These are phyloP conservation scores for Sarocladiaceae sp. DNA, from an alignment of 2,329 filamentous ascomycete species.

Conservation along the genomic window DNA sequence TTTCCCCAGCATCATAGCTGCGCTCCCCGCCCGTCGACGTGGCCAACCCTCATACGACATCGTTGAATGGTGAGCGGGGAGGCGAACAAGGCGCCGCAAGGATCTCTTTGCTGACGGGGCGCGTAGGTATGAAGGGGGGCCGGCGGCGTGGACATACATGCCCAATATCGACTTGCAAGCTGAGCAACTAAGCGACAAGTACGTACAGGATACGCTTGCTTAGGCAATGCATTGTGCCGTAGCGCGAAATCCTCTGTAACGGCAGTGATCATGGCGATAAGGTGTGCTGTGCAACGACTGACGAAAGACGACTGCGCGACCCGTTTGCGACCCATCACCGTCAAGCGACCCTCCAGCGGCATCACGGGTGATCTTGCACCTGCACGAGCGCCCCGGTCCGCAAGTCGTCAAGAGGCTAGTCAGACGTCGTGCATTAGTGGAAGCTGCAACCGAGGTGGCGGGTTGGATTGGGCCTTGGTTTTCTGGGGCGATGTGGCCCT, in stretches of 20 bases:
- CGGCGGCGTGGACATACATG: neutral
- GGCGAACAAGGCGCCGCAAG: neutral
- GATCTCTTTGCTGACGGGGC: neutral
- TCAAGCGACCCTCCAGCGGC: neutral
- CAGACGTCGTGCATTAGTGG: constrained; percentile 5
- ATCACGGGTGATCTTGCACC: constrained; percentile 24
- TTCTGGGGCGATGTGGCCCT: constrained; percentile 8
- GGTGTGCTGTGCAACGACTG: neutral
- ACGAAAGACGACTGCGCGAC: neutral
- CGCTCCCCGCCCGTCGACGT: neutral
- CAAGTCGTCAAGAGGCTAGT: constrained; percentile 13
- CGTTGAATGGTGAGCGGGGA: neutral
- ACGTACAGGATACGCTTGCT: too few species aligned
- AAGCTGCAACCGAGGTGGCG: constrained; percentile 5
- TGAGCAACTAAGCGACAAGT: too few species aligned
- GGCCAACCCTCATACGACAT: constrained; percentile 5
- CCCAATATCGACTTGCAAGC: too few species aligned
- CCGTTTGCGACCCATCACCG: neutral
- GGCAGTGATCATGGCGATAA: neutral
- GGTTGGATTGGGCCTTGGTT: neutral
- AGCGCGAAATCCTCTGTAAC: too few species aligned
- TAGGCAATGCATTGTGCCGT: too few species aligned
- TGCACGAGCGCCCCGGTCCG: constrained; percentile 33
- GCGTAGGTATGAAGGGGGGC: constrained; percentile 2
- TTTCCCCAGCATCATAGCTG: neutral